These are phyloP conservation scores for Pseudopithomyces chartarum DNA, from an alignment of 2,329 filamentous ascomycete species.

Conservation along the genomic window DNA sequence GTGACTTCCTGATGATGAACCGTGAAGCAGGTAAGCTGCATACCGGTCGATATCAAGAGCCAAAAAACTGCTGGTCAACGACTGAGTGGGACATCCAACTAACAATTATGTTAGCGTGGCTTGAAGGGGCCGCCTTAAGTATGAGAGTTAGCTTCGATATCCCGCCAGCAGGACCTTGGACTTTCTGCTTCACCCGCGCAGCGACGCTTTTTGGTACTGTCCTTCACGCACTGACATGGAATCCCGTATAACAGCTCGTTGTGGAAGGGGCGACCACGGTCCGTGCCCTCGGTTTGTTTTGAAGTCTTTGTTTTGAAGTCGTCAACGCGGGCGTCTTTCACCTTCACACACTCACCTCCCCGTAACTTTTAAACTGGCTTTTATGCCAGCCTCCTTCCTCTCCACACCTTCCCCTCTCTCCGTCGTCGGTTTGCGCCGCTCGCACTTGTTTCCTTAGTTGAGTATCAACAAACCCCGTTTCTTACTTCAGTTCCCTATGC, in stretches of 20 bases:
- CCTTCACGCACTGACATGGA: background rate
- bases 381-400: background rate
- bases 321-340: background rate
- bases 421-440: background rate
- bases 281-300: background rate
- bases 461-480: background rate
- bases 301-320: background rate
- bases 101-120: too few relatives aligned
- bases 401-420: background rate
- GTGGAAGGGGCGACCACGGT: background rate
- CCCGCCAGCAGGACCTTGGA: too few relatives aligned
- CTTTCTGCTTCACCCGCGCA: background rate
- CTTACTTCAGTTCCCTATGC: background rate
- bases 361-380: background rate
- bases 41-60: too few relatives aligned
- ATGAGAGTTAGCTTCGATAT: too few relatives aligned
- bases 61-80: too few relatives aligned
- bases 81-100: too few relatives aligned
- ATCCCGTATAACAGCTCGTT: background rate
- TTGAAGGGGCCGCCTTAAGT: too few relatives aligned
- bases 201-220: background rate
- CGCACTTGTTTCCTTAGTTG: background rate
- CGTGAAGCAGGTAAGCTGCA: too few relatives aligned
- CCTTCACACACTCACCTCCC: background rate
- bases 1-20: too few relatives aligned